These are phyloP conservation scores for Anthoceros angustus DNA, from an alignment of 225 moss, liverwort and hornwort genomes.

Conservation along the genomic window DNA sequence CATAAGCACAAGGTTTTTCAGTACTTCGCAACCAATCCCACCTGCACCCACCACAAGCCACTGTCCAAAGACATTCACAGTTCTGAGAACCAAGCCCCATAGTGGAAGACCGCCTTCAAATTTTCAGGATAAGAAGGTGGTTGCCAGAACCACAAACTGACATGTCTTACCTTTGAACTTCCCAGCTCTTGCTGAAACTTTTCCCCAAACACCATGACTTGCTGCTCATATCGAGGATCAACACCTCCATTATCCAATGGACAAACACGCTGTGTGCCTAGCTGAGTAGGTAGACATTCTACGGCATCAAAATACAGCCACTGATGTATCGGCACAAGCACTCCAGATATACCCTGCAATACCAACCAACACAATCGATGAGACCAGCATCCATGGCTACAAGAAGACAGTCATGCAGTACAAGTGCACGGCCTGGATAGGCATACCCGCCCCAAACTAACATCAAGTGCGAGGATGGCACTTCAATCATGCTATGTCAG, in stretches of 20 bases:
- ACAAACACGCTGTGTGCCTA: slow-evolving; percentile 9
- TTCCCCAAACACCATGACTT: slow-evolving; percentile 69
- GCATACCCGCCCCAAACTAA: too few species aligned
- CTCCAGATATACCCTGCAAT: slow-evolving; percentile 70
- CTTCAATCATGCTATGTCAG: too few species aligned
- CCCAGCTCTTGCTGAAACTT: slow-evolving; percentile 79
- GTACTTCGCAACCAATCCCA: slow-evolving; percentile 73
- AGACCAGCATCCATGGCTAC: neutral
- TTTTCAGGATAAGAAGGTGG: neutral
- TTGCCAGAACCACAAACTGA: too few species aligned
- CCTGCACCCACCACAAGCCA: slow-evolving; percentile 99
- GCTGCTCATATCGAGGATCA: slow-evolving; percentile 79
- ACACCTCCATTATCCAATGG: slow-evolving; percentile 36
- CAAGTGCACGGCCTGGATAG: neutral
- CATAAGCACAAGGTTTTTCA: slow-evolving; percentile 91
- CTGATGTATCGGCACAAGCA: slow-evolving; percentile 67
- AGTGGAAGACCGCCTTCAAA: neutral
- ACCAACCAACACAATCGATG: slow-evolving; percentile 9
- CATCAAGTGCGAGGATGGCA: too few species aligned
- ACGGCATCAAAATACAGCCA: slow-evolving; percentile 93
- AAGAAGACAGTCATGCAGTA: neutral
- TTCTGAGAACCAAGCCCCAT: neutral
- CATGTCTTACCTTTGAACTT: slow-evolving; percentile 42
- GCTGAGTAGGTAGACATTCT: slow-evolving; percentile 50
- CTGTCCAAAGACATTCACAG: slow-evolving; percentile 17